Evolutionary conservation across 2,329 filamentous ascomycete genomes (phyloP), one percentile per base, ranked within the genome.

Genomic region (Lachnum nothofagi): DNA sequence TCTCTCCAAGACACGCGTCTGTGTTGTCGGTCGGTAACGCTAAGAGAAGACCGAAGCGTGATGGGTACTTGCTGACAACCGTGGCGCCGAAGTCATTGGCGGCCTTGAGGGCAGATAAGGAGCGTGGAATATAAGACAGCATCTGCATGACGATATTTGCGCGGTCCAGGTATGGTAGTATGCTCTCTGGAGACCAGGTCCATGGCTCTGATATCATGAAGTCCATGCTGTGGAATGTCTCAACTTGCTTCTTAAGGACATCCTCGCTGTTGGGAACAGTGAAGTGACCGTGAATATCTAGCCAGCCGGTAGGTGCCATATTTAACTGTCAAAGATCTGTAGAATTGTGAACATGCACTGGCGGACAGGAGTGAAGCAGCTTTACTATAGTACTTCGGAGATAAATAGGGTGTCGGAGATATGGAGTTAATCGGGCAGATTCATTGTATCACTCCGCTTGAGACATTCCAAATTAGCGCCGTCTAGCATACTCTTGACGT

Each of bases 41-140:
- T 5, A 25, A 19, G 14, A 46, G 33, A 19, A 46, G 43, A 16
- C 43, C 34, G 22, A 46, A 46, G 10, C 43, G 33, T 5, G 43
- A 46, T 14, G 29, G 33, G n/a, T 46, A 19, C 14, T 27, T 19
- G 35, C 17, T 23, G n/a, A 46, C 43, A 14, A 46, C 19, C 4
- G 19, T 16, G 23, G 14, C n/a, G 16, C 43, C 34, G 20, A n/a
- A 46, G 20, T 39, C 22, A 22, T 46, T 46, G 10, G 33, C 22
- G 4, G 34, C 14, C 29, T 39, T 7, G 14, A 46, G 34, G 5
- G 33, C 14, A 3, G 23, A 19, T 16, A 25, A 34, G 4, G 34
- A 5, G 17, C 6, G 14, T 14, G 34, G 34, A 17, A 39, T 46
- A 23, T 46, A 25, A 6, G 43, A 46, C 6, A 46, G 43, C 22